Conservation (phyloP, 805 yeast genomes). For the Myxozyma mucilagina region DNA sequence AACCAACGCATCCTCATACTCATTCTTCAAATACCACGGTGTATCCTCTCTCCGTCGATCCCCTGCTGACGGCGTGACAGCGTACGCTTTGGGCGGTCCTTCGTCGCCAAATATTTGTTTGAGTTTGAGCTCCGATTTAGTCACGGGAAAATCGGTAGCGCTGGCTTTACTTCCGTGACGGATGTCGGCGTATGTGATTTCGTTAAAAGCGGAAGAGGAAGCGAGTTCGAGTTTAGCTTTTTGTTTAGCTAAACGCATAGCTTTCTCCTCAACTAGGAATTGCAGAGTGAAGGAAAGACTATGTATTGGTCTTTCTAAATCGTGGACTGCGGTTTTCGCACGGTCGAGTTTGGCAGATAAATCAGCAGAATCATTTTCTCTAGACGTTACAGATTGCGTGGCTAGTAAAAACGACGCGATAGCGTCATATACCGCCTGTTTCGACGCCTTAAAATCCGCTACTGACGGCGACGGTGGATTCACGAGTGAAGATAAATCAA, state of each 20-base stretch:
- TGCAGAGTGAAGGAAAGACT: constrained; percentile 15
- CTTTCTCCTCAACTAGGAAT: constrained; percentile 28
- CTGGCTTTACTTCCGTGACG: neutral
- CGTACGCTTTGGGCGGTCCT: constrained; percentile 15
- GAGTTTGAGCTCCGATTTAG: constrained; percentile 24
- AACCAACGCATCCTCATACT: constrained; percentile 49
- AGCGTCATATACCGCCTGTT: constrained; percentile 62
- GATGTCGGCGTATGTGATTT: neutral
- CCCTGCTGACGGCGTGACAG: constrained; percentile 2
- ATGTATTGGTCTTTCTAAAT: constrained; percentile 20
- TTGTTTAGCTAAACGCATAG: neutral
- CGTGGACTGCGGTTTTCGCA: constrained; percentile 7
- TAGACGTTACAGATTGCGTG: constrained; percentile 64
- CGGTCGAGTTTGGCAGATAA: constrained; percentile 2
- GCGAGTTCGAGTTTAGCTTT: no score
- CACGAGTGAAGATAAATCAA: constrained; percentile 34
- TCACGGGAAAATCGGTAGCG: neutral
- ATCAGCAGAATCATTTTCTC: neutral
- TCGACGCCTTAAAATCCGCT: constrained; percentile 65
- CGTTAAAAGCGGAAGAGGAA: no score
- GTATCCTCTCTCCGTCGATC: constrained; percentile 23
- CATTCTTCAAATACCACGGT: constrained; percentile 57
- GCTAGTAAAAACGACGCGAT: constrained; percentile 63
- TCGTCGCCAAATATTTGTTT: constrained; percentile 24
- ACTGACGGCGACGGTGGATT: constrained; percentile 26